These are phyloP conservation scores for Ceratocystis smalleyi DNA, from an alignment of 2,329 filamentous ascomycete genomes.

Conservation along the genomic window DNA sequence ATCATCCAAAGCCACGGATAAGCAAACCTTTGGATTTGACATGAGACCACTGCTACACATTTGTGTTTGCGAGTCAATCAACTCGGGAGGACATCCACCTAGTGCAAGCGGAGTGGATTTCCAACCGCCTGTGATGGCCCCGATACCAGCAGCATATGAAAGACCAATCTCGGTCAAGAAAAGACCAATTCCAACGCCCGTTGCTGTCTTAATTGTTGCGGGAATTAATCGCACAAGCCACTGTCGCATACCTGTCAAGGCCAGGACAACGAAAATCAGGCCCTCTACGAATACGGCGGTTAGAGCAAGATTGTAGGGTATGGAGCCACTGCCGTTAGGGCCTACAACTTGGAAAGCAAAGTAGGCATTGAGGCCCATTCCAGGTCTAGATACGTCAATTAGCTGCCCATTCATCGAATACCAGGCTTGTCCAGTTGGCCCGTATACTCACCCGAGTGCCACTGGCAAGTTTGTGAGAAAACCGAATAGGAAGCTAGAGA, in stretches of 20 bases:
- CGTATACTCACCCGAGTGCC: slow-evolving; percentile 25
- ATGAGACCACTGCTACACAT: slow-evolving; percentile 49
- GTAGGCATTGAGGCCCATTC: slow-evolving; percentile 54
- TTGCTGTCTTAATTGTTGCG: slow-evolving; percentile 48
- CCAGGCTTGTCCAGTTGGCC: neutral
- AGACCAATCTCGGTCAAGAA: slow-evolving; percentile 50
- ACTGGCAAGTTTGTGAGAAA: slow-evolving; percentile 63
- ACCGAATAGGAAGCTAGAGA: slow-evolving; percentile 63
- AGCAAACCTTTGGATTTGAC: slow-evolving; percentile 52
- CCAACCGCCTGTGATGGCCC: slow-evolving; percentile 55
- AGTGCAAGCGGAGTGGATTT: slow-evolving; percentile 56
- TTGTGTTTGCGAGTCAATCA: slow-evolving; percentile 31
- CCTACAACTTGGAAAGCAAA: slow-evolving; percentile 54
- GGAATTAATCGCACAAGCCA: slow-evolving; percentile 55
- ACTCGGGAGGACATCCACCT: slow-evolving; percentile 52
- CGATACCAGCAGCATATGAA: slow-evolving; percentile 70
- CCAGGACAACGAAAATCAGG: slow-evolving; percentile 47
- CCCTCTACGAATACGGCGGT: slow-evolving; percentile 51
- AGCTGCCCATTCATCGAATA: slow-evolving; percentile 6
- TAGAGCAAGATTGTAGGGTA: slow-evolving; percentile 44
- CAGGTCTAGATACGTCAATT: slow-evolving; percentile 32
- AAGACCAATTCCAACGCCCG: slow-evolving; percentile 48
- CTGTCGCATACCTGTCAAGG: slow-evolving; percentile 53
- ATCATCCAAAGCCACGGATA: neutral
- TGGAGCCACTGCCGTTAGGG: slow-evolving; percentile 38